These are phyloP conservation scores for Haplosporangium sp. DNA, from an alignment of 371 early-diverging fungal species.

Conservation along the genomic window DNA sequence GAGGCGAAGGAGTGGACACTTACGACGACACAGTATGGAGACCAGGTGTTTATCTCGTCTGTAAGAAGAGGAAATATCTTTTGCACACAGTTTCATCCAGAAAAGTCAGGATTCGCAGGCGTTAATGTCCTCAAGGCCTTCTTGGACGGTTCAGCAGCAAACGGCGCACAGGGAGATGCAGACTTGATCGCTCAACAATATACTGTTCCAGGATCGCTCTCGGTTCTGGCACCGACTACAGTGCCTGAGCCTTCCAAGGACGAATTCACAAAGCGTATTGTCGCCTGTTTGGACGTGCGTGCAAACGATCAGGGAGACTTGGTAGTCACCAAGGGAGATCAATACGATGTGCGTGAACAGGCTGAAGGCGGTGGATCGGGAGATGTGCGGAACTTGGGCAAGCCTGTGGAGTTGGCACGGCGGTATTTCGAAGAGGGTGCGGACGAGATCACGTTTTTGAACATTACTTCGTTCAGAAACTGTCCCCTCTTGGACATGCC, in stretches of 20 bases:
- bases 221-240: conserved; percentile 21
- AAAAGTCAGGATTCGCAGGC: conserved; percentile 95
- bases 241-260: conserved; percentile 57
- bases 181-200: conserved; percentile 15
- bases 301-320: conserved; percentile 95
- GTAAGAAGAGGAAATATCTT: conserved; percentile 89
- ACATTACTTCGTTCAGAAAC: conserved; percentile 97
- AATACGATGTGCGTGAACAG: conserved; percentile 96
- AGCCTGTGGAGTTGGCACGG: conserved; percentile 93
- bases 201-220: conserved; percentile 17
- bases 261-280: conserved; percentile 87
- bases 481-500: conserved; percentile 91
- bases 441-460: conserved; percentile 96
- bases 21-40: conserved; percentile 87
- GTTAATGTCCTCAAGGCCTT: conserved; percentile 85
- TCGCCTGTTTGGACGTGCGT: conserved; percentile 97
- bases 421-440: conserved; percentile 96
- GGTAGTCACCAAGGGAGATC: conserved; percentile 98
- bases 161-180: conserved; percentile 19
- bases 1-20: conserved; percentile 74
- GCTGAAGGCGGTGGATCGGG: conserved; percentile 59
- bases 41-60: conserved; percentile 86
- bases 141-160: conserved; percentile 61
- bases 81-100: conserved; percentile 98
- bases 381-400: conserved; percentile 96